Evolutionary conservation across 2,329 filamentous ascomycete genomes (phyloP).

Genomic region (Pestalotiopsis sp.): DNA sequence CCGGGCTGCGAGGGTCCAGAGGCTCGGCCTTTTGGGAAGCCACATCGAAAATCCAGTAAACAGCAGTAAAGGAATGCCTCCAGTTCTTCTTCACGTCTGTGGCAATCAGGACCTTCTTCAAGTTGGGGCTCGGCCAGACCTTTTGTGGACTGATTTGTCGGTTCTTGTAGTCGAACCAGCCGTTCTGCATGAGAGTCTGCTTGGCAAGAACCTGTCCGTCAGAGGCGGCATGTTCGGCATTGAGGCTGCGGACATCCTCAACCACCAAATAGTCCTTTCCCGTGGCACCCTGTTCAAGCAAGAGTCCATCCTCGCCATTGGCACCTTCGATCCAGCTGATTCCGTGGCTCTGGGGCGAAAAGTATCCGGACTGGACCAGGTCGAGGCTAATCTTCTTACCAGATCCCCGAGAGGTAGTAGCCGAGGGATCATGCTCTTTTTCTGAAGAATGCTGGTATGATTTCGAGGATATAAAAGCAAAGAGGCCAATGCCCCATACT

Average conservation of each 20-base stretch:
- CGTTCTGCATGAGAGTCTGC: slow-evolving; percentile 75
- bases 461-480: slow-evolving; percentile 66
- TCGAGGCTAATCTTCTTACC: slow-evolving; percentile 76
- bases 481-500: slow-evolving; percentile 70
- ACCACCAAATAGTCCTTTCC: slow-evolving; percentile 80
- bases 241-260: slow-evolving; percentile 74
- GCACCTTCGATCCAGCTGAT: slow-evolving; percentile 80
- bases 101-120: slow-evolving; percentile 84
- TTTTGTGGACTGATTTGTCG: slow-evolving; percentile 58
- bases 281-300: slow-evolving; percentile 70
- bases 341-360: slow-evolving; percentile 63
- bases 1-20: slow-evolving; percentile 69
- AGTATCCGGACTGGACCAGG: slow-evolving; percentile 68
- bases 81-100: slow-evolving; percentile 77
- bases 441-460: slow-evolving; percentile 66
- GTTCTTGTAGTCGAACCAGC: slow-evolving; percentile 62
- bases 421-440: slow-evolving; percentile 69
- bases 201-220: slow-evolving; percentile 46
- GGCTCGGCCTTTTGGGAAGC: slow-evolving; percentile 76
- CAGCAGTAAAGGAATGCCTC: slow-evolving; percentile 84
- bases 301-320: slow-evolving; percentile 77
- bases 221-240: slow-evolving; percentile 41
- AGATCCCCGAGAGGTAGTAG: slow-evolving; percentile 60
- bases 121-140: slow-evolving; percentile 77
- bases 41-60: slow-evolving; percentile 93